A percentile compares a stretch with the other conserved stretches of the same genome.
These are phyloP conservation scores for Cucumis melo DNA, from an alignment of 306 rosid species.

Conservation along the genomic window DNA sequence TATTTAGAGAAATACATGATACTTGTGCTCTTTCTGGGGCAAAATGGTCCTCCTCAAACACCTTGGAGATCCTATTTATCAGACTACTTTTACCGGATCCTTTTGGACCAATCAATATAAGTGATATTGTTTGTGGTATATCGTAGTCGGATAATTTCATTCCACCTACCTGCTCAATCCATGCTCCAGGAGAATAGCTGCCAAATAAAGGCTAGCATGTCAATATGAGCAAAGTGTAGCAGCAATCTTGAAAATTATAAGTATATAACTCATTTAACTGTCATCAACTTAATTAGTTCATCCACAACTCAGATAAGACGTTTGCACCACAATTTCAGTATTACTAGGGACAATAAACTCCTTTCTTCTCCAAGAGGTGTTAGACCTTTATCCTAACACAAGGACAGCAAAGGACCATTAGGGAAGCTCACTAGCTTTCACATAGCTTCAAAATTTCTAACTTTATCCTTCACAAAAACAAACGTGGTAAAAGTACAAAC, in stretches of 20 bases:
- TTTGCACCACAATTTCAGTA: neutral
- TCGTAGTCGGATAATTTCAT: slow-evolving; percentile 41
- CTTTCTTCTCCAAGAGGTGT: neutral
- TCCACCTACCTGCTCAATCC: slow-evolving; percentile 40
- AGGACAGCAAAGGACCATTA: neutral
- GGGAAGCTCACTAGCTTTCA: neutral
- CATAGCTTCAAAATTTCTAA: neutral
- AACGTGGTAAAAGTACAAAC: neutral
- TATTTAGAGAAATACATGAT: slow-evolving; percentile 36
- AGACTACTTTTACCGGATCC: slow-evolving; percentile 90
- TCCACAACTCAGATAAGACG: neutral
- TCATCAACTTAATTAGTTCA: neutral
- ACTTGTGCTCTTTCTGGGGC: slow-evolving; percentile 72
- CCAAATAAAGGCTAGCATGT: slow-evolving; percentile 2
- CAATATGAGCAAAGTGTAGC: neutral
- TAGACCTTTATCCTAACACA: neutral
- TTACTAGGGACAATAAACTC: neutral
- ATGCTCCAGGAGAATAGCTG: slow-evolving; percentile 78
- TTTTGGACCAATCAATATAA: slow-evolving; percentile 67
- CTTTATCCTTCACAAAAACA: neutral
- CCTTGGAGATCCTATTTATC: slow-evolving; percentile 60
- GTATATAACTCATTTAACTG: neutral
- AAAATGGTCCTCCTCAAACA: slow-evolving; percentile 51
- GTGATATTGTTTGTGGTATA: slow-evolving; percentile 57
- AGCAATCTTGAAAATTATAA: neutral